Base-by-base conservation (phyloP, 306 rosid species). In the Vigna unguiculata region DNA sequence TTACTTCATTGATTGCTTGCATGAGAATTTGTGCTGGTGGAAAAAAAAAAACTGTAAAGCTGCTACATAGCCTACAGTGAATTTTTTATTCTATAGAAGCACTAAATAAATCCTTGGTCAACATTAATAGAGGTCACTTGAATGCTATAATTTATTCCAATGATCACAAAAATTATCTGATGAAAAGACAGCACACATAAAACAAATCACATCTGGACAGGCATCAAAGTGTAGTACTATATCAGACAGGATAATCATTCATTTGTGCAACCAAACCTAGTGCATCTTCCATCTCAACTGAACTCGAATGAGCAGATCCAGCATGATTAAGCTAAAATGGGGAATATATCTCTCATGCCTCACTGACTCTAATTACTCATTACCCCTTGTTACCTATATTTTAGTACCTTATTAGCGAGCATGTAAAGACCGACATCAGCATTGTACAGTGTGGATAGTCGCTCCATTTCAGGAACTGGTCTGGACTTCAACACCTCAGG, bases 381-480 rank as follows among this genome's bases (percentile, higher is more conserved):
- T 61, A 64, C 59, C 51, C 41, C 77, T 74, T 4, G 48, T 55
- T 38, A 77, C 53, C 58, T 47, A 60, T 32, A 57, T 54, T 51
- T 28, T 16, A 81, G 30, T 86, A 96, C 99, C 99, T 96, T 96
- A 85, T 93, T 96, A 69, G 99, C 99, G 14, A 96, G 99, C 99
- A 96, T 96, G 89, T 91, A 92, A 78, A 96, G 98, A 88, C 99
- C 99, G 57, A 96, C 99, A 81, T 96, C 99, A 64, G 99, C 99
- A 83, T 96, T 96, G 81, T 96, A 96, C 34, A 96, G 84, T 32
- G 99, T 96, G 4, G 99, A 96, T 16, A 96, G 93, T 77, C 99
- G 88, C 93, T 96, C 97, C 99, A 96, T 91, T 83, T 88, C 83
- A 58, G 96, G 96, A 82, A 74, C 22, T 5, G 91, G 87, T 84